phyloP scores from a whole-genome alignment of 257 asterid species.

The Solanum infundibuliforme region DNA sequence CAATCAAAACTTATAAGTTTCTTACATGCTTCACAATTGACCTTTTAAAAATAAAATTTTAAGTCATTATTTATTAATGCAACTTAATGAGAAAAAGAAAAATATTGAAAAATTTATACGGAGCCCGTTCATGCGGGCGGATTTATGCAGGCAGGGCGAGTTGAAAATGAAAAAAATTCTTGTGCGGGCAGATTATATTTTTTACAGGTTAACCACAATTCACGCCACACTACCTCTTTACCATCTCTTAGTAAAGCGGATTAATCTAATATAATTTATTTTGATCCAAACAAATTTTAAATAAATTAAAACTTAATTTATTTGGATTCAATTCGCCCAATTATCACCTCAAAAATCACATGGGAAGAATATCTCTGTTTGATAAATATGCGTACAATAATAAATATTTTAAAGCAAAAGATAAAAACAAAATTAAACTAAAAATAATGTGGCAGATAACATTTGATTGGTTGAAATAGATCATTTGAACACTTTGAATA shows the following conservation, averaged over 20 bases:
- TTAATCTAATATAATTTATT: no score
- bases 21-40: background rate
- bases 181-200: no score
- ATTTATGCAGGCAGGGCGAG: no score
- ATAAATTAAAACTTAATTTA: background rate
- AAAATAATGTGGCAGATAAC: background rate
- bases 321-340: rapidly evolving
- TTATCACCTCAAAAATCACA: background rate
- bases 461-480: background rate
- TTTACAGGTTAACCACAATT: background rate
- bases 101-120: no score
- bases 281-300: no score
- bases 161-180: no score
- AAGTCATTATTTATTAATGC: no score
- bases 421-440: background rate
- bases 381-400: background rate
- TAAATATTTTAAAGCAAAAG: background rate
- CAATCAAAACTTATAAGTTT: background rate
- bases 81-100: no score
- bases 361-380: background rate
- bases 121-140: no score
- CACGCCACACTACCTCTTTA: no score
- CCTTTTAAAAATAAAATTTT: no score
- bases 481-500: background rate
- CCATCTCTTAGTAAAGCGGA: background rate